phyloP scores from a whole-genome alignment of 768 basidiomycete species.

The Rhizopogon salebrosus region DNA sequence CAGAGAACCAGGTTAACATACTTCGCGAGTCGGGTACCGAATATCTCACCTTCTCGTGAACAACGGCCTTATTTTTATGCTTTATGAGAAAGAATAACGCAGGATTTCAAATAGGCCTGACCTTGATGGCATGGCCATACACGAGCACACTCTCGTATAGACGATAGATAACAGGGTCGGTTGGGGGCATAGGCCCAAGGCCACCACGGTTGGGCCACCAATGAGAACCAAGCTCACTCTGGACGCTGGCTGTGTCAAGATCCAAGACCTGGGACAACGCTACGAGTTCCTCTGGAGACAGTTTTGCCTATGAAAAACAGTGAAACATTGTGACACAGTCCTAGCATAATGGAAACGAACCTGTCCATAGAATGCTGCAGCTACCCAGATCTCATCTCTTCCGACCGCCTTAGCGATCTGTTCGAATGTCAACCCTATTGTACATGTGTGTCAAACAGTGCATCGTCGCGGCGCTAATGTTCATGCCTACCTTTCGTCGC shows the following conservation, averaged over 20 bases:
- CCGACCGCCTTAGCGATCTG: conserved; percentile 59
- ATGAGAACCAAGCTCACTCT: conserved; percentile 48
- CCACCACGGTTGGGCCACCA: conserved; percentile 75
- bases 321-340: background rate
- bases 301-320: conserved; percentile 51
- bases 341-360: conserved; percentile 28
- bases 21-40: background rate
- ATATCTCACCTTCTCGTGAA: conserved; percentile 63
- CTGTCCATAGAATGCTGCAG: conserved; percentile 79
- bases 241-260: conserved; percentile 33
- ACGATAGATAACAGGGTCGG: conserved; percentile 77
- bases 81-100: background rate
- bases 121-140: conserved; percentile 79
- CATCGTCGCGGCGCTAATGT: background rate
- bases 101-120: conserved; percentile 19
- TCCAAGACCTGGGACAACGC: conserved; percentile 48
- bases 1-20: background rate
- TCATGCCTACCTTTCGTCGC: conserved; percentile 48
- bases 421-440: conserved; percentile 61
- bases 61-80: conserved; percentile 44
- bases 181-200: conserved; percentile 65
- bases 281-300: conserved; percentile 52
- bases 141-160: conserved; percentile 77
- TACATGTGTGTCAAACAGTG: background rate
- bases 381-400: conserved; percentile 79